Evolutionary conservation across 208 protist species (phyloP).

Genomic region (Eutreptiella sp.): DNA sequence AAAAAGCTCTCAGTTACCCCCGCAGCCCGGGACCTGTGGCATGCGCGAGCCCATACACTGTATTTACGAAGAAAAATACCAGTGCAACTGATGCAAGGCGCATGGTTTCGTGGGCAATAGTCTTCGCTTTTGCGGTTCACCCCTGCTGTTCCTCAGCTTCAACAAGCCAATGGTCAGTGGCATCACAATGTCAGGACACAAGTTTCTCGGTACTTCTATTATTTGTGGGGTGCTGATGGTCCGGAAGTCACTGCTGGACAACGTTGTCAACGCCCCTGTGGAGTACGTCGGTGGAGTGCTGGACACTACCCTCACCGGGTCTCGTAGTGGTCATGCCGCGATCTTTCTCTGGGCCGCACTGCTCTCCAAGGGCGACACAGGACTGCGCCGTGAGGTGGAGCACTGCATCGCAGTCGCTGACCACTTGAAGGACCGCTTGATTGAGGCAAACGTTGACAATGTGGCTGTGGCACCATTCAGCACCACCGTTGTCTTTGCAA

Average conservation of each 20-base stretch:
- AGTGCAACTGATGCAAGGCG: no score
- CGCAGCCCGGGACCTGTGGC: no score
- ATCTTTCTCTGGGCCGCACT: constrained; percentile 11
- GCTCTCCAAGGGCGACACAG: neutral
- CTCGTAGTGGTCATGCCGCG: constrained; percentile 29
- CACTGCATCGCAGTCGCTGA: constrained; percentile 1
- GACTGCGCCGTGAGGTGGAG: neutral
- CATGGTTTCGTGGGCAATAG: no score
- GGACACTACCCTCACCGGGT: constrained; percentile 36
- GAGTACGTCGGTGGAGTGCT: constrained; percentile 32
- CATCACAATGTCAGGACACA: constrained; percentile 36
- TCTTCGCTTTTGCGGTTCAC: no score
- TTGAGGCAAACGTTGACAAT: neutral
- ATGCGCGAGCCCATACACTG: no score
- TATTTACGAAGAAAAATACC: no score
- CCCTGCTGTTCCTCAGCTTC: no score
- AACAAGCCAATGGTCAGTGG: constrained; percentile 26
- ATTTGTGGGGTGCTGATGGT: constrained; percentile 34
- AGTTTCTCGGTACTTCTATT: constrained; percentile 38
- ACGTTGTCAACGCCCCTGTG: constrained; percentile 11
- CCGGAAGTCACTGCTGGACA: constrained; percentile 28
- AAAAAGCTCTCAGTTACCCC: no score
- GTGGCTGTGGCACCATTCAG: neutral
- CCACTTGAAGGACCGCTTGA: neutral
- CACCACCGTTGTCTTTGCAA: neutral